Evolutionary conservation across 495 filamentous ascomycete genomes (phyloP), one percentile per base, ranked within the genome.

Genomic region (Penicillium nucicola): DNA sequence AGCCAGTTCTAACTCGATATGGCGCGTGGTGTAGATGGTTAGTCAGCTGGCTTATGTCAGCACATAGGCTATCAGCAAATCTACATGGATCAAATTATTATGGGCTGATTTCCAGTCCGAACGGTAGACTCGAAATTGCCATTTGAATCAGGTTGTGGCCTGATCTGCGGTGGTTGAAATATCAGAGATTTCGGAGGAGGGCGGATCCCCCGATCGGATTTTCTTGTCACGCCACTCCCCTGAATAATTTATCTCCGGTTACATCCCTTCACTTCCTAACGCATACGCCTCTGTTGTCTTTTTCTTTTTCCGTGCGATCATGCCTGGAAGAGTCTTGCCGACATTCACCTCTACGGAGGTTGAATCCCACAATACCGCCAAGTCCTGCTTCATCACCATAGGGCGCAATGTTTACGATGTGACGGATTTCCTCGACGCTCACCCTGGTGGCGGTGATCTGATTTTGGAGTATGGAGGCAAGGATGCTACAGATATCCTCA

Each of bases 381-480:
- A 91, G 65, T 95, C 89, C 18, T 97, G 95, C 78, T 99, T 90
- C 77, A 90, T 99, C 55, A 92, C 89, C 0, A 67, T 96, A 36
- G 93, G 90, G 30, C 79, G 77, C 20, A 92, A 92, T 56, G 93
- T 97, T 58, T 97, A 90, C 80, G 90, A 99, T 78, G 80, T 99
- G 51, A 96, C 95, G 19, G 77, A 83, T 20, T 99, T 99, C 61
- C 64, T 97, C 45, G 78, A 86, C 40, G 83, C 87, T 51, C 95
- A 99, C 66, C 95, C 95, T 30, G 95, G 92, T 52, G 95, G 95
- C 47, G 82, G 81, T 57, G 89, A 97, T 50, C 67, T 97, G 50
- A 84, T 99, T 48, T 76, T 97, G 40, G 86, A 95, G 44, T 91
- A 93, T 71, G 93, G 79, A 28, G 93, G 92, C 39, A 89, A 90